Base-by-base conservation (phyloP, 208 protist genomes). In the Strigomonas galati region DNA sequence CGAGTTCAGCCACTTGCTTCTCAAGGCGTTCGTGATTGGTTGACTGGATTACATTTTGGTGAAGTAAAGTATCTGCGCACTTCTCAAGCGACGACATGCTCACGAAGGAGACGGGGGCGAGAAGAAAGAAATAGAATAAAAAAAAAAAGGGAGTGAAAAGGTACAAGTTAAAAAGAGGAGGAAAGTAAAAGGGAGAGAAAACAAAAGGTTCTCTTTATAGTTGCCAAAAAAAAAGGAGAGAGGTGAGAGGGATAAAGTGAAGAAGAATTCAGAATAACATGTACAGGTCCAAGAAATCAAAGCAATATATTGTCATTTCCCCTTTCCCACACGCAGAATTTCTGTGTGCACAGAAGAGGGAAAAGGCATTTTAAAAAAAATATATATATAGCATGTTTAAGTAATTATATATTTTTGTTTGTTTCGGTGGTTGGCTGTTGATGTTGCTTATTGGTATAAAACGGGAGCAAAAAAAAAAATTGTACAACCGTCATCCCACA, bases 11-110 rank as follows among this genome's bases (percentile, higher is more conserved):
- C 37, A 94, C 62, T 55, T 85, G 82, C 35, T 72, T 72, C 61
- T 89, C 82, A 24, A 89, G 60, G 2, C 72, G 74, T 65, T 91
- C 89, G 55, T 89, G 81, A 32, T 83, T 74, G 23, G 75, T 91
- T 17, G 69, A 63, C 69, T 90, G 79, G 32, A 92, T 68, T 1
- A 81, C 81, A 64, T 87, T 85, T 63, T 94, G 89, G 57, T 86
- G 84, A 23, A 94, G 70, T 54, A 94, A 65, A 17, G 72, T 76
- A 62, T 94, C 85, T 0, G 89, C 81, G 67, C 86, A 91, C 61
- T 61, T 71, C 21, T 89, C 66, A 27, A 94, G 66, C 23, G 84
- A 83, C 0, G 82, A 76, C 84, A 81, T 81, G 21, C 7, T 17
- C 9, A 24, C 6, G 65, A 19, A 62, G 54, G 27, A 53, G 15